A percentile compares a stretch with the other conserved stretches of the same genome.
Conservation (phyloP, 495 filamentous ascomycete genomes). For the Neurospora sp. region DNA sequence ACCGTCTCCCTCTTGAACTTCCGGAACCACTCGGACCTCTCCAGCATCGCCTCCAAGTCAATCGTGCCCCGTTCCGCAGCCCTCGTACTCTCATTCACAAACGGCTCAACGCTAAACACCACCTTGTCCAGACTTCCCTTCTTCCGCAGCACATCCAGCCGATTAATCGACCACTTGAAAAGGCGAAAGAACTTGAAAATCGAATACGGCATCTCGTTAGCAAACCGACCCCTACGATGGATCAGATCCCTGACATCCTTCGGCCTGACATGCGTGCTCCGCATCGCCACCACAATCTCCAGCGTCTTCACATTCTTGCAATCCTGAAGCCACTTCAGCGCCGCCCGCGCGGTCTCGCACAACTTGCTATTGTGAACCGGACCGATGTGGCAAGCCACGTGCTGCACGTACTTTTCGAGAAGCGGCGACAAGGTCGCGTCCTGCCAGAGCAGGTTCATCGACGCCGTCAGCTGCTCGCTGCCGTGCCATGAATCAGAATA, state of each 20-base stretch:
- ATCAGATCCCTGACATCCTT: not conserved
- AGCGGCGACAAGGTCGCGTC: not conserved
- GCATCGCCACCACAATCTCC: not conserved
- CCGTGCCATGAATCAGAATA: not conserved
- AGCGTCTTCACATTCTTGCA: not conserved
- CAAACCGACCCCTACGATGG: not conserved
- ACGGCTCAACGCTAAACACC: not conserved
- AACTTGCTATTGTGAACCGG: not conserved
- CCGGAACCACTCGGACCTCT: not conserved
- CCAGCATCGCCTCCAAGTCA: not conserved
- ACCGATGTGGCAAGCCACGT: not conserved
- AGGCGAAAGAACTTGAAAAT: not conserved
- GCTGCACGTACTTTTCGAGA: not conserved
- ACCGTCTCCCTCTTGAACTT: not conserved
- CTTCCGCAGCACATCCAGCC: not conserved
- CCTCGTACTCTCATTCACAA: not conserved
- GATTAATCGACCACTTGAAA: not conserved
- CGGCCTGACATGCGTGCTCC: not conserved
- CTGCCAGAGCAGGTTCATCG: not conserved
- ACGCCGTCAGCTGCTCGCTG: not conserved
- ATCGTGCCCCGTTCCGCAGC: not conserved
- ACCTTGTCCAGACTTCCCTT: not conserved
- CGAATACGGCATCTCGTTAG: not conserved
- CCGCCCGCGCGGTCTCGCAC: not conserved
- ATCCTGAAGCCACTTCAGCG: not conserved